Evolutionary conservation across 495 filamentous ascomycete genomes (phyloP).

Genomic region (Penicillium herquei): DNA sequence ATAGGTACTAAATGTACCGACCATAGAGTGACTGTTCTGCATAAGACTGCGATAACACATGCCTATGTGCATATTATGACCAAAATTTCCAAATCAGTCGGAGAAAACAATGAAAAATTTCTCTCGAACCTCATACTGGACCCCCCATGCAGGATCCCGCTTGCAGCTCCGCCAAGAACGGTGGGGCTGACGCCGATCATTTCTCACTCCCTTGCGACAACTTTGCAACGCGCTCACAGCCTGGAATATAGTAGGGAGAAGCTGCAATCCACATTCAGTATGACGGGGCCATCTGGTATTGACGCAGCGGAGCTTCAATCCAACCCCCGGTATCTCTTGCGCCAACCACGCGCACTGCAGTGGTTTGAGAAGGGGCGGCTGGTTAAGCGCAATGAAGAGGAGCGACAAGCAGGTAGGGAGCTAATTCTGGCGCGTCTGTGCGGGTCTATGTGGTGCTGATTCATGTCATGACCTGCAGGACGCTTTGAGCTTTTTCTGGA

Average conservation of each 20-base stretch:
- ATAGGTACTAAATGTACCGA: too few species aligned
- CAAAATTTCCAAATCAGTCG: too few species aligned
- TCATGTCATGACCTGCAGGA: conserved; percentile 16
- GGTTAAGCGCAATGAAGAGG: conserved; percentile 32
- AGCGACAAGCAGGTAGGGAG: conserved; percentile 34
- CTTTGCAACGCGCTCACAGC: background rate
- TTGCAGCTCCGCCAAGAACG: background rate
- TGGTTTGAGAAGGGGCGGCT: conserved; percentile 39
- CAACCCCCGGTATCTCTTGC: conserved; percentile 30
- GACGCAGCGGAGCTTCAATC: conserved; percentile 16
- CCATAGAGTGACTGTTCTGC: too few species aligned
- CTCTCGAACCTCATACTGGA: too few species aligned
- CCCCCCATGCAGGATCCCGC: too few species aligned
- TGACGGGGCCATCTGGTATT: conserved; percentile 8
- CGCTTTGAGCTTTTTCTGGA: conserved; percentile 52
- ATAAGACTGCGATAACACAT: too few species aligned
- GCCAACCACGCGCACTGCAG: conserved; percentile 39
- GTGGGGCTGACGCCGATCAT: conserved; percentile 1
- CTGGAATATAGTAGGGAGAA: background rate
- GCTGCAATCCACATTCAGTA: background rate
- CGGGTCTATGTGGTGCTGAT: background rate
- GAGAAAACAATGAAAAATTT: too few species aligned
- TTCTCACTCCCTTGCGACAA: background rate
- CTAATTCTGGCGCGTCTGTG: background rate
- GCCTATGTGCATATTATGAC: too few species aligned